phyloP scores from a whole-genome alignment of 2,329 filamentous ascomycete species.

The Davidsoniella neocaledoniae region DNA sequence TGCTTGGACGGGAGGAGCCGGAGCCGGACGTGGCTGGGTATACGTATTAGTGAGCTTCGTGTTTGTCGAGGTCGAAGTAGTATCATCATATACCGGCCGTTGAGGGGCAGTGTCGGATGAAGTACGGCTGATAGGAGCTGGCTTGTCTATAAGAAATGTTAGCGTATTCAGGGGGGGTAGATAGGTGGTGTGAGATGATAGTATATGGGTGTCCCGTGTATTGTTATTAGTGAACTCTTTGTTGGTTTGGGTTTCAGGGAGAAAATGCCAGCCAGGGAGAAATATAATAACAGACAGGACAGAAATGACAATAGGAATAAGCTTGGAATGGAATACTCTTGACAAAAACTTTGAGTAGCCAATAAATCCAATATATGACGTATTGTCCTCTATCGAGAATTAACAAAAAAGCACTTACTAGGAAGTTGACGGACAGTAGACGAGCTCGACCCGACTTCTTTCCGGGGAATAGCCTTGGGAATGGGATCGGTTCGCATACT shows the following conservation, averaged over 20 bases:
- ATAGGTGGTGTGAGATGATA: constrained; percentile 13
- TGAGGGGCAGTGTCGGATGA: constrained; percentile 4
- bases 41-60: constrained; percentile 9
- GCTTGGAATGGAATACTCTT: not conserved
- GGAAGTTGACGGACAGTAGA: constrained; percentile 19
- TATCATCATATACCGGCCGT: constrained; percentile 1
- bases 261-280: too few relatives aligned
- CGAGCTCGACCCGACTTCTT: constrained; percentile 37
- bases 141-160: constrained; percentile 40
- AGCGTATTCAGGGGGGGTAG: constrained; percentile 18
- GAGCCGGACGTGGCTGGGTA: constrained; percentile 10
- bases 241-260: not conserved
- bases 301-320: not conserved
- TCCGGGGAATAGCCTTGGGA: constrained; percentile 40
- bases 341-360: too few relatives aligned
- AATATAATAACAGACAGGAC: too few relatives aligned
- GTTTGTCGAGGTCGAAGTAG: not conserved
- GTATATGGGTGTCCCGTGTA: not conserved
- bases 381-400: too few relatives aligned
- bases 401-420: constrained; percentile 22
- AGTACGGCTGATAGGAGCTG: constrained; percentile 4
- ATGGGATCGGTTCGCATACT: constrained; percentile 1
- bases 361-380: too few relatives aligned
- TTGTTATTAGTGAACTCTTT: not conserved
- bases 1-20: constrained; percentile 8